A percentile compares a stretch with the other conserved stretches of the same genome.
Conservation (phyloP, 1,284 basidiomycete species). For the Trametes versicolor region DNA sequence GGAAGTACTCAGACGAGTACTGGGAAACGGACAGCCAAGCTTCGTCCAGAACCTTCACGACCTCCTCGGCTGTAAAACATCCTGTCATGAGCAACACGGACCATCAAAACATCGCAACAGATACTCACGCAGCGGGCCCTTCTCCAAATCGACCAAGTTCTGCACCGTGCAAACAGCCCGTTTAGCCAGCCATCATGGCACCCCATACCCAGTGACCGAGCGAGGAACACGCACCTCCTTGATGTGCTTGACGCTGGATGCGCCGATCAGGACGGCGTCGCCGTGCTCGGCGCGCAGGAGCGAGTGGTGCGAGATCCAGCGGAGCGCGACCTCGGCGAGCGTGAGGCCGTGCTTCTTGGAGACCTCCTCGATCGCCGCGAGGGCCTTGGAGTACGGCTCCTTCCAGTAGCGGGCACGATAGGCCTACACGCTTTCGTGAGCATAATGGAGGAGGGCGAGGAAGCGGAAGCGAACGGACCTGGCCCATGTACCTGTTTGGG, state of each 20-base stretch:
- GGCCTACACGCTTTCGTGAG: slow-evolving; percentile 29
- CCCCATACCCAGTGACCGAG: too few species aligned
- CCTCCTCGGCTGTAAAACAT: slow-evolving; percentile 44
- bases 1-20: slow-evolving; percentile 43
- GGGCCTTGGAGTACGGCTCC: slow-evolving; percentile 58
- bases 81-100: not conserved
- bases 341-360: slow-evolving; percentile 54
- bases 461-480: slow-evolving; percentile 32
- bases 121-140: slow-evolving; percentile 62
- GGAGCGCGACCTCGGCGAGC: slow-evolving; percentile 58
- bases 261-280: slow-evolving; percentile 62
- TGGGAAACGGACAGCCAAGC: slow-evolving; percentile 49
- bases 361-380: slow-evolving; percentile 50
- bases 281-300: slow-evolving; percentile 56
- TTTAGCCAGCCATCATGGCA: too few species aligned
- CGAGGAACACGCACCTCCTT: slow-evolving; percentile 48
- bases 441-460: too few species aligned
- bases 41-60: slow-evolving; percentile 49
- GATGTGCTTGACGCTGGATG: slow-evolving; percentile 59
- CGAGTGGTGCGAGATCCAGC: slow-evolving; percentile 65
- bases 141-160: slow-evolving; percentile 65
- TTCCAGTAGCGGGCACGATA: slow-evolving; percentile 55
- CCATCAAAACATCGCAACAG: not conserved
- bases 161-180: slow-evolving; percentile 29
- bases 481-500: slow-evolving; percentile 44